Conservation (phyloP, 2,329 filamentous ascomycete species). For the Calonectria pauciramosa region DNA sequence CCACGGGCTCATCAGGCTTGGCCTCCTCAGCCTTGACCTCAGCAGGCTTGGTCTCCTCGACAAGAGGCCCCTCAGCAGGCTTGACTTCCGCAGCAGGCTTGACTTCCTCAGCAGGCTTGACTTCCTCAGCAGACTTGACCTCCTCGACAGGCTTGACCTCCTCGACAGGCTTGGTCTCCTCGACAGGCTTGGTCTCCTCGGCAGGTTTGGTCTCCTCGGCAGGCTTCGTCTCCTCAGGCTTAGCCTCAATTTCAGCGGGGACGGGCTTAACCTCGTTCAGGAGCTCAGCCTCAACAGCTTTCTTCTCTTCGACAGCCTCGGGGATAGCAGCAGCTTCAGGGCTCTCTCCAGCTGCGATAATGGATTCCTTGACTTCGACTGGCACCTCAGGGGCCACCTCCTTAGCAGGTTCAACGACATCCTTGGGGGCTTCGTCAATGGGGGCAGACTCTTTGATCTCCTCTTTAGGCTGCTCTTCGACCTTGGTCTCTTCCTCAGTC, state of each 20-base stretch:
- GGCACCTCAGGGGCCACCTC: conserved; percentile 67
- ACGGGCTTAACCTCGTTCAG: conserved; percentile 70
- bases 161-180: conserved; percentile 3
- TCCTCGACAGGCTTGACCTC: conserved; percentile 22
- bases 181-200: conserved; percentile 21
- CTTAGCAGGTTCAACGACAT: conserved; percentile 67
- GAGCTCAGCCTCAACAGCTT: conserved; percentile 79
- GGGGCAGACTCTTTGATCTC: conserved; percentile 55
- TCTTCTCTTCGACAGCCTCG: conserved; percentile 81
- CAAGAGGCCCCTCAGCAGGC: not conserved
- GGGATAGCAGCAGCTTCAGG: conserved; percentile 81
- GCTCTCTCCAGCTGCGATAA: conserved; percentile 68
- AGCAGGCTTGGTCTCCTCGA: conserved; percentile 33
- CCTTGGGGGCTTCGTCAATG: conserved; percentile 57
- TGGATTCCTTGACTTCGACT: conserved; percentile 69
- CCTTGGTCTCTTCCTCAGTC: conserved; percentile 76
- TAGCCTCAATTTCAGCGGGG: conserved; percentile 37
- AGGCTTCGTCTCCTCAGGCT: conserved; percentile 34
- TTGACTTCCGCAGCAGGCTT: conserved; percentile 26
- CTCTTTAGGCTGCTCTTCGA: conserved; percentile 75
- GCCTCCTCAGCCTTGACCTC: conserved; percentile 27
- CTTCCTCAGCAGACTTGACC: conserved; percentile 33
- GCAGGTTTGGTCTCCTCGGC: conserved; percentile 13
- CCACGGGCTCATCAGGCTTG: conserved; percentile 31
- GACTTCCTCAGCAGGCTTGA: conserved; percentile 19